Base-by-base conservation (phyloP, 495 filamentous ascomycete species). In the Hyaloscypha finlandica region DNA sequence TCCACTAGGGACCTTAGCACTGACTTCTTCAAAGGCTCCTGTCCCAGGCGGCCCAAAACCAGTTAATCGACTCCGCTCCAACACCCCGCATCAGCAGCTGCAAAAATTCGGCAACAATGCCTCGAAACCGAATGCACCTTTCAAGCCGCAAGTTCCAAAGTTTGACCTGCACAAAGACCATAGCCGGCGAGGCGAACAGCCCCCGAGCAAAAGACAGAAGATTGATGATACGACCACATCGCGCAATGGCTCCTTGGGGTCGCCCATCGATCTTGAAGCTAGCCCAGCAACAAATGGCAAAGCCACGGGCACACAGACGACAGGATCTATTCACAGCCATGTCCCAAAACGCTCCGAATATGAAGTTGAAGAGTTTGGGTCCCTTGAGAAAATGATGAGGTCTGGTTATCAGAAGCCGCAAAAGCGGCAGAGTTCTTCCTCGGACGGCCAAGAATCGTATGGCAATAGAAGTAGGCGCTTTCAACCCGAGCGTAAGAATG, bases 141-240 rank as follows among this genome's bases (percentile, higher is more conserved):
- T 25, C 25, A 25, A 25, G 25, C 25, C 25, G 25, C 25, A 25
- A 25, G 25, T 25, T 25, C 25, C 25, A 25, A 25, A 25, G 8
- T 56, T 56, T 31, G 22, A 56, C 16, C 19, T 56, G 12, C 64
- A 61, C 16, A 8, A 25, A 9, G 42, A 31, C 5, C 29, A 56
- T 29, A 14, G 16, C 4, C 29, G 9, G 20, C 22, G 20, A 29
- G 29, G 1, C 5, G 29, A 55, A 33, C 25, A 33, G 12, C 37
- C 51, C 48, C 53, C 20, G 16, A 55, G 25, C 19, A 67, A 67
- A 48, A 67, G 52, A 56, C 65, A 61, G 29, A 61, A 32, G 30
- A 32, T 54, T 6, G 53, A 55, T 1, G 45, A 32, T 30, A 55
- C 20, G 32, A 29, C 22, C 19, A 37, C 29, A n/a, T 60, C 55